Base-by-base conservation (phyloP, 1,284 basidiomycete species). In the Tylopilus sp. region DNA sequence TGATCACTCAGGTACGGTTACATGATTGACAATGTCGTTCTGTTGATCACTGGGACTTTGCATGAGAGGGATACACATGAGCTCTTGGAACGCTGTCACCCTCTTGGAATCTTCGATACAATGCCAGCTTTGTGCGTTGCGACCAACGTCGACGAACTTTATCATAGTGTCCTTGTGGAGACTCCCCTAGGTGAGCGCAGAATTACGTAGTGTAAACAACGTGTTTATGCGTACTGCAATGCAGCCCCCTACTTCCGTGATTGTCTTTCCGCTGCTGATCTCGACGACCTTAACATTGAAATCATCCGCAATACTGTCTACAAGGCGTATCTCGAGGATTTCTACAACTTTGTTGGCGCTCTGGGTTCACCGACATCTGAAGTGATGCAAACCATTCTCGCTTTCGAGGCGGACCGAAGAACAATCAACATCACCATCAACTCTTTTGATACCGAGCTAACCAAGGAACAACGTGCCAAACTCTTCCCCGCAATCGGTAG, bases 301-400 rank as follows among this genome's bases (percentile, higher is more conserved):
- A 98, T 99, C 74, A 96, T 99, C 73, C 92, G 97, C 43, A 99
- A 99, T 76, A 95, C 96, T n/a, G 89, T 99, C 43, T 99, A 99
- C 84, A 98, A 98, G 74, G 90, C 95, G 15, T 99, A 99, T 75
- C 87, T 99, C 53, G 96, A 98, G 72, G 97, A 99, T 74, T 99
- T 99, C 72, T 84, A 95, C 76, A 72, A 79, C 57, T 99, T 92
- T 74, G 90, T 87, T 69, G 74, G 81, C 49, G 83, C 86, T 5
- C 76, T 99, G 20, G 90, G 92, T 28, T 82, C 85, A 10, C 90
- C 94, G 2, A 98, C 95, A 3, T 80, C 83, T 19, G 92, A 95
- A 47, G 85, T 93, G 60, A 98, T 98, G 95, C 81, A 86, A 54
- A 81, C 79, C 37, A 91, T 98, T 61, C 86, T 99, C 50, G 80